These are phyloP conservation scores for Oleoguttula mirabilis DNA, from an alignment of 495 filamentous ascomycete species.

Conservation along the genomic window DNA sequence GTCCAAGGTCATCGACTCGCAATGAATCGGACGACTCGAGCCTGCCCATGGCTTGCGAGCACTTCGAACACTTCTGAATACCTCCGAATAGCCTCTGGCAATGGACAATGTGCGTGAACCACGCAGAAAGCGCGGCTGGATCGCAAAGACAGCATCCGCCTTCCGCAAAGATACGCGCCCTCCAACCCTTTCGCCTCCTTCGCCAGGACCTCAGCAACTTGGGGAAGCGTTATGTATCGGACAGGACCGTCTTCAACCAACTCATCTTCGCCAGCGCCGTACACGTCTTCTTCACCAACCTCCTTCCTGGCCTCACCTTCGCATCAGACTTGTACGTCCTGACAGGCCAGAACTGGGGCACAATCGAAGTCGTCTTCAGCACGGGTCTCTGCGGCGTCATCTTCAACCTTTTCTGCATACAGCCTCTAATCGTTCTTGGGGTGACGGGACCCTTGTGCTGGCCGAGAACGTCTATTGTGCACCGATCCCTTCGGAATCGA, in stretches of 20 bases:
- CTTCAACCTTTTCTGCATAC: constrained; percentile 24
- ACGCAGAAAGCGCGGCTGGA: too few relatives aligned
- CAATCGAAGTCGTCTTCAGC: constrained; percentile 39
- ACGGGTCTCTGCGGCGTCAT: constrained; percentile 32
- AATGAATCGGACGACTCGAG: too few relatives aligned
- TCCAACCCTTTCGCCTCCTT: constrained; percentile 48
- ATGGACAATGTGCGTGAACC: too few relatives aligned
- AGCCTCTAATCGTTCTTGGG: constrained; percentile 26
- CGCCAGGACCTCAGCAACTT: constrained; percentile 47
- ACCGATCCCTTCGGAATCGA: too few relatives aligned
- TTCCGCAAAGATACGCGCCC: constrained; percentile 1
- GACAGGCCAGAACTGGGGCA: constrained; percentile 56
- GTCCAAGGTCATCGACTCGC: too few relatives aligned
- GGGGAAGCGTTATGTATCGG: constrained; percentile 45
- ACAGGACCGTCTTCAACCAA: constrained; percentile 61
- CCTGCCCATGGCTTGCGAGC: too few relatives aligned
- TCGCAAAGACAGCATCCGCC: too few relatives aligned
- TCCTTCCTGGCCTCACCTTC: constrained; percentile 63
- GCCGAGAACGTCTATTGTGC: constrained; percentile 43
- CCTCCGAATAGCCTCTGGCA: too few relatives aligned
- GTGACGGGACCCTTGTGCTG: constrained; percentile 30
- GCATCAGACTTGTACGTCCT: constrained; percentile 56
- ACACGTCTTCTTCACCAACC: constrained; percentile 65
- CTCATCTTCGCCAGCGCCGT: constrained; percentile 58
- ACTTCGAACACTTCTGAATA: too few relatives aligned